Base-by-base conservation (phyloP, 78 protist species). In the Mantamonas sphyraenae region DNA sequence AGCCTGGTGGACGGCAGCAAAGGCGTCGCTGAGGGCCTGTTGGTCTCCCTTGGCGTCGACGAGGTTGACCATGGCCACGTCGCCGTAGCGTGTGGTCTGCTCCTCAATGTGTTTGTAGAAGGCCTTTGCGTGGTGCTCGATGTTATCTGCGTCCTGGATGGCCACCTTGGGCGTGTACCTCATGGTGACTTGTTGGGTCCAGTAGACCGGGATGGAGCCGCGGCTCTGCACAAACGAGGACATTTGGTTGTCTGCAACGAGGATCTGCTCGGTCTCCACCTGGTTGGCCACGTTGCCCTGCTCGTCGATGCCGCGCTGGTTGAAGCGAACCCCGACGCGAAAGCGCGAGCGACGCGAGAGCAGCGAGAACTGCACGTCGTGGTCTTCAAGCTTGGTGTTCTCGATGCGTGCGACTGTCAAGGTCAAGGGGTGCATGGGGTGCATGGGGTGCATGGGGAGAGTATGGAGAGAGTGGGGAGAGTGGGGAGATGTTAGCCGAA, bases 231-330 rank as follows among this genome's bases (percentile, higher is more conserved):
- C 40, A 40, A 31, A 30, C 9, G 84, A 63, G 24, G 28, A n/a
- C n/a, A n/a, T n/a, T n/a, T n/a, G n/a, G n/a, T n/a, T n/a, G n/a
- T n/a, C n/a, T n/a, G 16, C 53, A 22, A 62, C 24, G 1, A 75
- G 0, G 34, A 79, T 47, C 68, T 85, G 91, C 65, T 88, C 93
- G 12, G 89, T 76, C 47, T 88, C 93, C 20, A 72, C 85, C 72
- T 75, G 81, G 71, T 91, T 91, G 71, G 96, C 96, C 28, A 84
- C 92, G 64, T 74, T 64, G 9, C 96, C 93, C 37, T 77, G 81
- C 63, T 75, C 89, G 60, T 91, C 90, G 9, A 88, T 73, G 40
- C 96, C 96, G 42, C 96, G 77, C 2, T 83, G 75, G 45, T 77
- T 64, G 73, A 74, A 87, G 12, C 96, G 69, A 5, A 82, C 82